A percentile compares a stretch with the other conserved stretches of the same genome.
Conservation (phyloP, 1,284 basidiomycete species). For the Leccinum insolens region DNA sequence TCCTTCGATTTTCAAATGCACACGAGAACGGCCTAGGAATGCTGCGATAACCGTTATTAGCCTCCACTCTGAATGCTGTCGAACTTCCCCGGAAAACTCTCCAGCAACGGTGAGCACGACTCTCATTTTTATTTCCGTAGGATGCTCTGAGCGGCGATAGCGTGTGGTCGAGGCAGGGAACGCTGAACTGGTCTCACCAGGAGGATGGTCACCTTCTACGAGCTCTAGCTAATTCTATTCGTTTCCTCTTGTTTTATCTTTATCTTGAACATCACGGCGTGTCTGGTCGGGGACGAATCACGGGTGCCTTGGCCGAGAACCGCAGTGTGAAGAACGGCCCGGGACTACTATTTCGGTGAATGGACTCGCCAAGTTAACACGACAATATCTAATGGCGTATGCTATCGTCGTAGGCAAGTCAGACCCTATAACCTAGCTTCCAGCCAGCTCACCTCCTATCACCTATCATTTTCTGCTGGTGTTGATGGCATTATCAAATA, state of each 20-base stretch:
- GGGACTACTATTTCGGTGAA: constrained; percentile 23
- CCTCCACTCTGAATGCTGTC: background rate
- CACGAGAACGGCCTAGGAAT: no score
- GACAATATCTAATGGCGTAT: constrained; percentile 68
- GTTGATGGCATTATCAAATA: constrained; percentile 27
- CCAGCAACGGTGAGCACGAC: constrained; percentile 14
- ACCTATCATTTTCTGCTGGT: background rate
- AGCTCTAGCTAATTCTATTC: constrained; percentile 52
- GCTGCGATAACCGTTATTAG: background rate
- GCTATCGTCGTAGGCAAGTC: constrained; percentile 47
- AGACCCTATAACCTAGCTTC: background rate
- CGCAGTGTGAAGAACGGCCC: constrained; percentile 39
- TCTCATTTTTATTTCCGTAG: background rate
- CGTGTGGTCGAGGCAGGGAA: background rate
- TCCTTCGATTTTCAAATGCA: background rate
- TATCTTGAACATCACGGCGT: constrained; percentile 45
- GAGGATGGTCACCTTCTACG: constrained; percentile 48
- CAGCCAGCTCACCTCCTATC: constrained; percentile 6
- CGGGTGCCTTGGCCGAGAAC: constrained; percentile 24
- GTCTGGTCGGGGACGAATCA: constrained; percentile 34
- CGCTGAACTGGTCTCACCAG: background rate
- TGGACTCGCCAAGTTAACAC: constrained; percentile 44
- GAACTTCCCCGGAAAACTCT: background rate
- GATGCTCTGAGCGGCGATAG: constrained; percentile 2
- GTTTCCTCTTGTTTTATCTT: constrained; percentile 46